Percentiles rank a stretch among this genome's conserved stretches.
Evolutionary conservation across 805 yeast genomes (phyloP).

Genomic region (Zygosaccharomyces siamensis): DNA sequence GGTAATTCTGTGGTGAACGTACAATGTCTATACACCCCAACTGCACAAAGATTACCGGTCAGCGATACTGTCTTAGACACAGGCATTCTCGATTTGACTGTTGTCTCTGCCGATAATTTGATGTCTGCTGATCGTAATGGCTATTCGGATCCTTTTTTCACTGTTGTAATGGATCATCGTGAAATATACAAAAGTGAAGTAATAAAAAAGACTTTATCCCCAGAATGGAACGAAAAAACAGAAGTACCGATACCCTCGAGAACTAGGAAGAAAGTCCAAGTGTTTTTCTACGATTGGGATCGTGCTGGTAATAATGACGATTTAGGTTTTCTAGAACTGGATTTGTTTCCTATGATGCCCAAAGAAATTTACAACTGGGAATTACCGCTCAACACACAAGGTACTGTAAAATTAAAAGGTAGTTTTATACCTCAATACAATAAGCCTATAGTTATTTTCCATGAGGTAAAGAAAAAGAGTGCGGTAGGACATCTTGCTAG

Average conservation of each 20-base stretch:
- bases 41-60: conserved; percentile 48
- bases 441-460: conserved; percentile 50
- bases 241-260: conserved; percentile 61
- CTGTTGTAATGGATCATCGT: conserved; percentile 49
- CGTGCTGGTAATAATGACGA: conserved; percentile 63
- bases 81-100: conserved; percentile 53
- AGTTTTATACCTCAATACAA: conserved; percentile 60
- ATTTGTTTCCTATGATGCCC: conserved; percentile 47
- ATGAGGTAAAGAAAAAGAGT: conserved; percentile 26
- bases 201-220: conserved; percentile 62
- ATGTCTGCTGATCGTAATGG: conserved; percentile 66
- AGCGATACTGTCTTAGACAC: conserved; percentile 64
- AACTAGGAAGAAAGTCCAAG: conserved; percentile 44
- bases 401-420: conserved; percentile 50
- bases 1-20: conserved; percentile 41
- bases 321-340: conserved; percentile 50
- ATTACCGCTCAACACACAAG: conserved; percentile 58
- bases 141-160: conserved; percentile 67
- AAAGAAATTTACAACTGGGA: conserved; percentile 42
- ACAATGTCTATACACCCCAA: conserved; percentile 58
- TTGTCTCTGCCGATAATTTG: conserved; percentile 52
- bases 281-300: conserved; percentile 72
- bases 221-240: conserved; percentile 69
- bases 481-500: conserved; percentile 38
- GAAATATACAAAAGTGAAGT: conserved; percentile 54